A percentile compares a stretch with the other conserved stretches of the same genome.
These are phyloP conservation scores for Pichia nakasei DNA, from an alignment of 805 yeast species.

Conservation along the genomic window DNA sequence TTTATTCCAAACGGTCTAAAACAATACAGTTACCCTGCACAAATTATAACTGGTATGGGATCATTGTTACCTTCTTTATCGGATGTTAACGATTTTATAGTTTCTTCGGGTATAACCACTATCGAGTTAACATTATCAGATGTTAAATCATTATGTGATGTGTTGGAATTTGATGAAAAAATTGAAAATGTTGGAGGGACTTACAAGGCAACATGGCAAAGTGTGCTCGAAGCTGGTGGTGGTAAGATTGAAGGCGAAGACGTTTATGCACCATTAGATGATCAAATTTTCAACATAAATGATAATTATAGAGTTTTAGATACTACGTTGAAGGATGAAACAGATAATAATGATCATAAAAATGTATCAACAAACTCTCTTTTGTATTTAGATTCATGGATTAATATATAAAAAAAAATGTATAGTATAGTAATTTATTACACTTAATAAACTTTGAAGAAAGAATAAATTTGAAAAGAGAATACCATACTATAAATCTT, in stretches of 20 bases:
- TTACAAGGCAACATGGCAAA: conserved; percentile 78
- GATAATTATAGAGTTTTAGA: conserved; percentile 26
- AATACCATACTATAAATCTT: too few species aligned
- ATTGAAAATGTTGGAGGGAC: conserved; percentile 59
- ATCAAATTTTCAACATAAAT: conserved; percentile 22
- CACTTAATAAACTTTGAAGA: neutral
- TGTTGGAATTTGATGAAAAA: conserved; percentile 77
- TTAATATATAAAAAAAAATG: conserved; percentile 12
- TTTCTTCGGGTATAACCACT: conserved; percentile 62
- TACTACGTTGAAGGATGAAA: conserved; percentile 12
- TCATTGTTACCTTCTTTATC: conserved; percentile 60
- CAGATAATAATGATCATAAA: conserved; percentile 9
- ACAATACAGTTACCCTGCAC: conserved; percentile 22
- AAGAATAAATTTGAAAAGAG: neutral
- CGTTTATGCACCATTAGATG: conserved; percentile 21
- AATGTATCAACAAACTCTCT: conserved; percentile 1
- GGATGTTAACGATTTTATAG: conserved; percentile 67
- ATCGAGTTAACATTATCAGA: conserved; percentile 71
- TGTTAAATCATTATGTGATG: conserved; percentile 78
- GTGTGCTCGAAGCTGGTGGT: conserved; percentile 63
- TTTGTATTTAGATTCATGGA: conserved; percentile 26
- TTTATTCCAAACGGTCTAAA: conserved; percentile 14
- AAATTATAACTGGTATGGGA: conserved; percentile 14
- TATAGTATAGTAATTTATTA: neutral
- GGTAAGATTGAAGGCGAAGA: conserved; percentile 26